Base-by-base conservation (phyloP, 2,329 filamentous ascomycete species). In the Cercospora nicotianae region DNA sequence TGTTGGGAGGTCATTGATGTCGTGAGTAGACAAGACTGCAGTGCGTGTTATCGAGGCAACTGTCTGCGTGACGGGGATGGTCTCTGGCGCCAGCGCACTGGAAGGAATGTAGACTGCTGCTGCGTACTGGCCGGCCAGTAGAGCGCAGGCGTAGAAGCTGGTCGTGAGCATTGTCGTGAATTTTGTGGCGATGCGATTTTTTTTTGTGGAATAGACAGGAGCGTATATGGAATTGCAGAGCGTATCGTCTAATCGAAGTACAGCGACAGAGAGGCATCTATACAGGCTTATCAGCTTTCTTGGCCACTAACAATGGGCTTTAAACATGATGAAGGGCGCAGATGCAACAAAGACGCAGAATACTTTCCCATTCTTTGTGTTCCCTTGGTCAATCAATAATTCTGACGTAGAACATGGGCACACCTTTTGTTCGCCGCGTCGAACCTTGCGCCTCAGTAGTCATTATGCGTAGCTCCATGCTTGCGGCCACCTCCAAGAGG, bases 41-140 rank as follows among this genome's bases (percentile, higher is more conserved):
- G 48, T 55, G 6, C 6, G 12, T 28, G 23, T 10, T 8, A 16
- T 16, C 0, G 6, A 55, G 0, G 16, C 48, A 1, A 30, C 4
- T 0, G 23, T 16, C 12, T 55, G 48, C 9, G 12, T 16, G 48
- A 7, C 16, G 48, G 48, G n/a, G 23, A 55, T 28, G 5, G 48
- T 5, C 13, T 26, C 12, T 55, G 48, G 23, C 7, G 23, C 23
- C 5, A 55, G 23, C 6, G 48, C 10, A 13, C 10, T 18, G 30
- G n/a, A 16, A 20, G 60, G 60, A 26, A 63, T 30, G 9, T 63
- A 63, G 10, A 30, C 60, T 36, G 60, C 60, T 53, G 45, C 45
- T 63, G 45, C 60, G 45, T 63, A 53, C 60, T 55, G 60, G 60
- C 42, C 60, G 16, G 60, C 60, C 60, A 63, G 45, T 36, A 63